Percentiles rank a stretch among this genome's conserved stretches.
phyloP scores from a whole-genome alignment of 2,329 filamentous ascomycete species.

The Arthrobotrys megalospora region DNA sequence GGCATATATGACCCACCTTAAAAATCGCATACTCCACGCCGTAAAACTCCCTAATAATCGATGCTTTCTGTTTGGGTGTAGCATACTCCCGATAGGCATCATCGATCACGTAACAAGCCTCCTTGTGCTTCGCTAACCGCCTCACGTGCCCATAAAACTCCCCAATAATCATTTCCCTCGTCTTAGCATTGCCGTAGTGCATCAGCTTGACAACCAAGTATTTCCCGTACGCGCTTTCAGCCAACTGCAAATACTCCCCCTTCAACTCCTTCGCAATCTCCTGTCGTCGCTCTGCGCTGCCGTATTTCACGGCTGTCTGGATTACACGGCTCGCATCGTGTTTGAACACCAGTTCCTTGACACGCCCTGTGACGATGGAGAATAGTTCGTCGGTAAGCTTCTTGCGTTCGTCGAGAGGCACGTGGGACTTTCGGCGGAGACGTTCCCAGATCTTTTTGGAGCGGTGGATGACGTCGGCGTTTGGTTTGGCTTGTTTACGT shows the following conservation, averaged over 20 bases:
- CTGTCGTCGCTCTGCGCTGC: constrained; percentile 84
- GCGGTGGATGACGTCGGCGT: constrained; percentile 88
- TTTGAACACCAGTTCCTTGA: constrained; percentile 98
- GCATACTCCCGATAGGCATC: constrained; percentile 94
- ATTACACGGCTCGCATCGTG: constrained; percentile 97
- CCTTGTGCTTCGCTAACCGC: constrained; percentile 93
- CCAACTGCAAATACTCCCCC: constrained; percentile 85
- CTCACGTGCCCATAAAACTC: constrained; percentile 96
- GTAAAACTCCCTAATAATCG: constrained; percentile 93
- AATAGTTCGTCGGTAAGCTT: constrained; percentile 91
- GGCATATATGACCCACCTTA: constrained; percentile 67
- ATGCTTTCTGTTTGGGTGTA: constrained; percentile 86
- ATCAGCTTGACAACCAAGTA: constrained; percentile 96
- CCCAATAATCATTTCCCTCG: constrained; percentile 88
- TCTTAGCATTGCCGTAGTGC: constrained; percentile 89
- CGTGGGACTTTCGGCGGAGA: constrained; percentile 90
- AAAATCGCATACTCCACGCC: constrained; percentile 92
- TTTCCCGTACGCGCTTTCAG: constrained; percentile 96
- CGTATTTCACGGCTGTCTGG: constrained; percentile 97
- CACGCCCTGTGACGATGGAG: constrained; percentile 87
- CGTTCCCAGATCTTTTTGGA: constrained; percentile 98
- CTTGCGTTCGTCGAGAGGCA: constrained; percentile 89
- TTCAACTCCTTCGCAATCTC: constrained; percentile 89
- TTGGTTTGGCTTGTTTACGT: constrained; percentile 91
- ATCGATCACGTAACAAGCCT: constrained; percentile 97